A percentile compares a stretch with the other conserved stretches of the same genome.
Evolutionary conservation across 2,329 filamentous ascomycete species (phyloP).

Genomic region (Fragosphaeria purpurea): DNA sequence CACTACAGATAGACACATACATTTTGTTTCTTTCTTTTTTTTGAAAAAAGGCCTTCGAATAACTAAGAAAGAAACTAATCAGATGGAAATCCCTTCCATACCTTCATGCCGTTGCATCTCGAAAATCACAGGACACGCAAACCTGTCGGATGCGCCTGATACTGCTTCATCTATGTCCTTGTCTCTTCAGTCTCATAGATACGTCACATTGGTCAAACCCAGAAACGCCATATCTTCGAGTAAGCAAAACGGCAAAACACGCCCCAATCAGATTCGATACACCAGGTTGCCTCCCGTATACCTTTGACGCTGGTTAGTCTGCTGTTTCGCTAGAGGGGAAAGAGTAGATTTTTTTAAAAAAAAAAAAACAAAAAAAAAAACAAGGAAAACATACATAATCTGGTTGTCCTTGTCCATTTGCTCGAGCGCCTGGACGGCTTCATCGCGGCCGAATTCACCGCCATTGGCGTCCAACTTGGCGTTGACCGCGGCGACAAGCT

Average conservation of each 20-base stretch:
- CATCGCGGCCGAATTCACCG: constrained; percentile 56
- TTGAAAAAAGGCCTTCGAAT: not conserved
- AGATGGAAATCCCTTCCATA: not conserved
- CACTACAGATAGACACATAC: not conserved
- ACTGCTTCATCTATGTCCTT: too few species aligned
- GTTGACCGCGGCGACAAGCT: constrained; percentile 73
- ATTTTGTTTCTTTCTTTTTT: not conserved
- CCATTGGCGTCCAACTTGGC: constrained; percentile 44
- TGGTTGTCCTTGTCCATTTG: constrained; percentile 76
- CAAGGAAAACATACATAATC: constrained; percentile 67
- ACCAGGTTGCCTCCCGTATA: constrained; percentile 54
- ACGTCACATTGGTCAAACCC: not conserved
- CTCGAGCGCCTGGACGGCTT: constrained; percentile 68
- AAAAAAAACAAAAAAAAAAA: not conserved
- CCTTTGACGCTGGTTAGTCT: constrained; percentile 23
- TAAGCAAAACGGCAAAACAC: too few species aligned
- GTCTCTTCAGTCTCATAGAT: too few species aligned
- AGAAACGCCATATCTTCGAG: constrained; percentile 5
- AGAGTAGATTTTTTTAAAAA: too few species aligned
- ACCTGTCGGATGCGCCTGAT: too few species aligned
- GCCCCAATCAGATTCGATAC: constrained; percentile 49
- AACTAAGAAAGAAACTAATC: not conserved
- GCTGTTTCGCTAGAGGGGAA: too few species aligned
- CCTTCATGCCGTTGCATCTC: too few species aligned
- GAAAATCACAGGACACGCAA: too few species aligned